Evolutionary conservation across 2,329 filamentous ascomycete genomes (phyloP).

Genomic region (Pseudogymnoascus sp.): DNA sequence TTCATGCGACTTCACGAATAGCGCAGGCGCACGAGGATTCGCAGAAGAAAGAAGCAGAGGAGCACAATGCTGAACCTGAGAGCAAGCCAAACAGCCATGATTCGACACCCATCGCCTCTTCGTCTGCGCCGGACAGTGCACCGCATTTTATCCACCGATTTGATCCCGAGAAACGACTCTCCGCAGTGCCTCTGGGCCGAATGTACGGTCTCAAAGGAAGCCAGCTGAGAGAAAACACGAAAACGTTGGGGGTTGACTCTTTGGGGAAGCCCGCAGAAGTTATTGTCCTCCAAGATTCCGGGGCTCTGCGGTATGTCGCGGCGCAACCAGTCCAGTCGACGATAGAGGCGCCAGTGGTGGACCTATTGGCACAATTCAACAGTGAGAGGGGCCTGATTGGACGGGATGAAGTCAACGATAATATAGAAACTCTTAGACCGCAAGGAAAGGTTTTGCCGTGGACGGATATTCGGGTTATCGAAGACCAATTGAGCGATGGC

Average conservation of each 20-base stretch:
- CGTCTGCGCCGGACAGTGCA: not conserved
- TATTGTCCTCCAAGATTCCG: conserved; percentile 27
- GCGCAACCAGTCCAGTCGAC: not conserved
- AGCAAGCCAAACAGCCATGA: not conserved
- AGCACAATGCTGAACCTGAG: not conserved
- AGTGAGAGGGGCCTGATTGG: conserved; percentile 25
- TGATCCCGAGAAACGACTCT: not conserved
- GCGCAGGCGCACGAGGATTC: conserved; percentile 2
- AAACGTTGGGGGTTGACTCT: conserved; percentile 17
- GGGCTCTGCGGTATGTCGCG: conserved; percentile 11
- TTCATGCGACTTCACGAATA: not conserved
- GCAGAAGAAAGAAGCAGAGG: not conserved
- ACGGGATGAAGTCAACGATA: conserved; percentile 22
- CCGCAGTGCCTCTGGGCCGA: conserved; percentile 7
- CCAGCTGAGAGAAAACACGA: conserved; percentile 18
- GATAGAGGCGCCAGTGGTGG: conserved; percentile 19
- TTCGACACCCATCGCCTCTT: not conserved
- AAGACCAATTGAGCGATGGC: conserved; percentile 21
- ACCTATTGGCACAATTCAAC: conserved; percentile 25
- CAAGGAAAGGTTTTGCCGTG: conserved; percentile 17
- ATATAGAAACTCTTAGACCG: conserved; percentile 26
- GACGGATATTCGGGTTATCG: conserved; percentile 24
- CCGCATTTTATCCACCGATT: not conserved
- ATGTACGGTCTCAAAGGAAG: conserved; percentile 20
- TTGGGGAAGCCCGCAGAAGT: conserved; percentile 24